Percentiles rank a stretch among this genome's conserved stretches.
These are phyloP conservation scores for Asterella californica DNA, from an alignment of 225 moss, liverwort and hornwort species.

Conservation along the genomic window DNA sequence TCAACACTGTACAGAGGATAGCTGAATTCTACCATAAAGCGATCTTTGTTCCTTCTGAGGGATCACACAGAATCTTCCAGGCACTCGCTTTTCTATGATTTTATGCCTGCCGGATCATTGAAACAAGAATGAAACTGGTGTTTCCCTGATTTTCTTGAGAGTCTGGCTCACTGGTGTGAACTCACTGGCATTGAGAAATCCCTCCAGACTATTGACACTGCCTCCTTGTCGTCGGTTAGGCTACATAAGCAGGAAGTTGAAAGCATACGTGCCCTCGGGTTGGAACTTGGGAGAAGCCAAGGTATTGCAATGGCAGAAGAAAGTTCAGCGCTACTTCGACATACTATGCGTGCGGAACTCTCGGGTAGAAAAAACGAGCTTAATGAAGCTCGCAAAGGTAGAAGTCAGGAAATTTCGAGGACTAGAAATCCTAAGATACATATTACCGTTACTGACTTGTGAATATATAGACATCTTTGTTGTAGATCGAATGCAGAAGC, in stretches of 20 bases:
- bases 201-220: not conserved
- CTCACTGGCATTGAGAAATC: no score
- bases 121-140: not conserved
- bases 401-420: no score
- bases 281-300: slow-evolving; percentile 34
- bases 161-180: not conserved
- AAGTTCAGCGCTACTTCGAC: slow-evolving; percentile 3
- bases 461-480: not conserved
- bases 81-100: not conserved
- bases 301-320: slow-evolving; percentile 30
- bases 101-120: not conserved
- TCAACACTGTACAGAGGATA: not conserved
- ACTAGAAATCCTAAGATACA: not conserved
- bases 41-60: not conserved
- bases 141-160: not conserved
- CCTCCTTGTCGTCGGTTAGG: slow-evolving; percentile 27
- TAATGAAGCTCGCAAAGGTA: slow-evolving; percentile 50
- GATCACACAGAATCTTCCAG: not conserved
- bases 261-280: slow-evolving; percentile 25
- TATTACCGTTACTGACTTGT: not conserved
- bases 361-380: slow-evolving; percentile 34
- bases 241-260: slow-evolving; percentile 37
- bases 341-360: slow-evolving; percentile 40
- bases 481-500: not conserved
- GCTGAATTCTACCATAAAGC: no score